phyloP scores from a whole-genome alignment of 179 eudicot genomes.

The Beta lomatogona region DNA sequence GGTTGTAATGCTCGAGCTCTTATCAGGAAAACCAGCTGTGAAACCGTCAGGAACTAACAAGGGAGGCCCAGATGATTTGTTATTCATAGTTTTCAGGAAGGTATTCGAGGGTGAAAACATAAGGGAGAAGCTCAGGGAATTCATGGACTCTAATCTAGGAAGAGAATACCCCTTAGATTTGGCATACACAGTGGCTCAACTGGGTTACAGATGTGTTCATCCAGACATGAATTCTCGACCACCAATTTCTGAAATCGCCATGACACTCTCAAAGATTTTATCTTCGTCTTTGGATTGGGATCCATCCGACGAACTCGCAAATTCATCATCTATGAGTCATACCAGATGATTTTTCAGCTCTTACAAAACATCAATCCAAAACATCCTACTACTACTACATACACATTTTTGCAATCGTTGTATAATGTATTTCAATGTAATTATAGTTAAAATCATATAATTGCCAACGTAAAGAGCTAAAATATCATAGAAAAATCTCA shows the following conservation, averaged over 20 bases:
- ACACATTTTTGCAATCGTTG: background rate
- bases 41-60: slow-evolving; percentile 26
- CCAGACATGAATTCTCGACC: slow-evolving; percentile 57
- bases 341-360: slow-evolving; percentile 7
- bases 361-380: background rate
- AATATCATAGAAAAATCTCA: background rate
- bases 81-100: slow-evolving; percentile 35
- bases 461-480: background rate
- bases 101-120: slow-evolving; percentile 55
- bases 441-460: background rate
- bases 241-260: slow-evolving; percentile 45
- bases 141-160: slow-evolving; percentile 56
- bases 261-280: slow-evolving; percentile 53
- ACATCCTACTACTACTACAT: background rate
- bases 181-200: slow-evolving; percentile 64
- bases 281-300: slow-evolving; percentile 72
- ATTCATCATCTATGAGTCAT: slow-evolving; percentile 32
- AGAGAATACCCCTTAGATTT: slow-evolving; percentile 58
- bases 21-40: slow-evolving; percentile 57
- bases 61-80: slow-evolving; percentile 34
- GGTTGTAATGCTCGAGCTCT: slow-evolving; percentile 60
- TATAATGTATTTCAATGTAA: background rate
- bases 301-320: slow-evolving; percentile 52
- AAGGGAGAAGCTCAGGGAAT: slow-evolving; percentile 52
- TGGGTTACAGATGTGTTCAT: slow-evolving; percentile 56